Evolutionary conservation across 169 alveolate genomes (phyloP).

Genomic region (Haemoproteus tartakovskyi): DNA sequence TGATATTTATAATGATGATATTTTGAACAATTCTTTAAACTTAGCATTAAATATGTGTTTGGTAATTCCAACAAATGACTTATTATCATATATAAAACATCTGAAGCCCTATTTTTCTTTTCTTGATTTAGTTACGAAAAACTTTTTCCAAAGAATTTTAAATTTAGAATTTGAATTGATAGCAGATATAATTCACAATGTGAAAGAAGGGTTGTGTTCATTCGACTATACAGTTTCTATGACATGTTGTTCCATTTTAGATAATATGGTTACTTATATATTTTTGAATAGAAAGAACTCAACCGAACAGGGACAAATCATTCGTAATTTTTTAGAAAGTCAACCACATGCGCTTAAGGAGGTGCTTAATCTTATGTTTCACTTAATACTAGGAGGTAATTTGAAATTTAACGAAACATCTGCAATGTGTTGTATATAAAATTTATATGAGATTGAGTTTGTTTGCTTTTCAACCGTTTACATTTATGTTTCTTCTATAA

Average conservation of each 20-base stretch:
- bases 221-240: constrained; percentile 73
- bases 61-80: constrained; percentile 85
- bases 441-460: too few relatives aligned
- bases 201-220: constrained; percentile 77
- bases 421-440: too few relatives aligned
- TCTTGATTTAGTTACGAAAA: constrained; percentile 86
- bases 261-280: constrained; percentile 76
- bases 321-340: constrained; percentile 67
- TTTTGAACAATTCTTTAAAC: constrained; percentile 85
- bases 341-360: constrained; percentile 82
- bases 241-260: constrained; percentile 73
- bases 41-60: constrained; percentile 87
- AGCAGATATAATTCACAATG: constrained; percentile 71
- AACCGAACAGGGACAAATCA: constrained; percentile 58
- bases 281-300: constrained; percentile 67
- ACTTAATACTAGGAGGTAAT: constrained; percentile 81
- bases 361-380: constrained; percentile 81
- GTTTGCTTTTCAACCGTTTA: too few relatives aligned
- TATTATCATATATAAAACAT: constrained; percentile 81
- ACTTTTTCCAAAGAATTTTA: constrained; percentile 79
- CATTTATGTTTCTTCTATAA: too few relatives aligned
- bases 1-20: constrained; percentile 89
- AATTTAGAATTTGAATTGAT: constrained; percentile 66
- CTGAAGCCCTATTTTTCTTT: constrained; percentile 85
- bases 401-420: too few relatives aligned